phyloP scores from a whole-genome alignment of 148 eudicot genomes.

The Rhododendron vialii region DNA sequence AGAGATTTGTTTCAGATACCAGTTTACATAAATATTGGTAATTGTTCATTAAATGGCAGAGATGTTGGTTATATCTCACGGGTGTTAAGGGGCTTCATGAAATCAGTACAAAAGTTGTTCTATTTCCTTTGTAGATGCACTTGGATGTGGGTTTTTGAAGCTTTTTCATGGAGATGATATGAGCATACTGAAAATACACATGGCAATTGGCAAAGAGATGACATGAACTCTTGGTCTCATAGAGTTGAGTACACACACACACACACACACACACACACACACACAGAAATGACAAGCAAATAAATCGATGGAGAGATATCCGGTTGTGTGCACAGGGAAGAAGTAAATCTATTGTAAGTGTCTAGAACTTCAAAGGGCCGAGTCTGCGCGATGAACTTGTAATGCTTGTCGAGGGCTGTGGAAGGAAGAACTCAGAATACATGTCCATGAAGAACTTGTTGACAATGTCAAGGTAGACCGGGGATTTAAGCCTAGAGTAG shows the following conservation, averaged over 20 bases:
- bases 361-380: slow-evolving; percentile 30
- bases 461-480: slow-evolving; percentile 68
- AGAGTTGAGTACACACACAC: not conserved
- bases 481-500: slow-evolving; percentile 76
- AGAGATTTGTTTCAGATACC: not conserved
- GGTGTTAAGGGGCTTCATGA: not conserved
- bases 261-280: not conserved
- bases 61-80: not conserved
- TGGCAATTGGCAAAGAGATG: not conserved
- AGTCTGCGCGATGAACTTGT: slow-evolving; percentile 37
- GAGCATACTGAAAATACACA: not conserved
- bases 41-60: not conserved
- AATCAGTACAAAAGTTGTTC: not conserved
- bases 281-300: not conserved
- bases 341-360: not conserved
- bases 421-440: slow-evolving; percentile 51
- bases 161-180: not conserved
- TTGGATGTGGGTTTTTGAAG: not conserved
- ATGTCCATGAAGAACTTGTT: slow-evolving; percentile 82
- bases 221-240: not conserved
- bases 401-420: slow-evolving; percentile 29
- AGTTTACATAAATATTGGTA: not conserved
- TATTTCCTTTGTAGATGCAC: not conserved
- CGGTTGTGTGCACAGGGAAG: not conserved
- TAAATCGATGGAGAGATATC: not conserved